A percentile compares a stretch with the other conserved stretches of the same genome.
phyloP scores from a whole-genome alignment of 208 protist species.

The Leishmania arabica region DNA sequence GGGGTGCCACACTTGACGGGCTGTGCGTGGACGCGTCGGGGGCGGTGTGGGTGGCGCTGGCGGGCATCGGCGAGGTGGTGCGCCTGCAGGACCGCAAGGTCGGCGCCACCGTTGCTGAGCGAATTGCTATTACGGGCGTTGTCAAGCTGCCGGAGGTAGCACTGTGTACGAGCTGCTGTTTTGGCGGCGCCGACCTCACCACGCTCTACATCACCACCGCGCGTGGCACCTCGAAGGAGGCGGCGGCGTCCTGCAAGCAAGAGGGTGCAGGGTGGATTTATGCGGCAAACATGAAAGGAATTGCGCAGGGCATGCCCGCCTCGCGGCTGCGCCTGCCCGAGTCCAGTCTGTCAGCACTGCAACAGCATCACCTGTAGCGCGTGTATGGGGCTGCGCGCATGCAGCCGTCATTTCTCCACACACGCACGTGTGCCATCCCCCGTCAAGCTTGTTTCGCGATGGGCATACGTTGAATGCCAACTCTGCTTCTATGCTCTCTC shows the following conservation, averaged over 20 bases:
- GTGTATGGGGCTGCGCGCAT: neutral
- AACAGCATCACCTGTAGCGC: conserved; percentile 1
- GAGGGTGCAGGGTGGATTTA: conserved; percentile 25
- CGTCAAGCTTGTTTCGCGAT: neutral
- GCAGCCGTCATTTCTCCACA: neutral
- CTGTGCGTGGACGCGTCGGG: conserved; percentile 30
- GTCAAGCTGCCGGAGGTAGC: conserved; percentile 19
- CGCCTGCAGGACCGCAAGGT: conserved; percentile 21
- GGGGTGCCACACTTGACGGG: conserved; percentile 27
- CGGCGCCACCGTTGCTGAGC: neutral
- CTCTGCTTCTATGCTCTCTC: too few relatives aligned
- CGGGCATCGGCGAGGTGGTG: conserved; percentile 32
- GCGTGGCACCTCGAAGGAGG: conserved; percentile 22
- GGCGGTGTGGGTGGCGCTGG: conserved; percentile 27
- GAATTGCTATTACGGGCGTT: conserved; percentile 20
- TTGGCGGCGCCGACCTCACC: conserved; percentile 26
- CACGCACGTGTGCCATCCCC: neutral
- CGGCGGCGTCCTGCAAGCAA: conserved; percentile 24
- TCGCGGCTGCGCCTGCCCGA: conserved; percentile 12
- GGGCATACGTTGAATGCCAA: too few relatives aligned
- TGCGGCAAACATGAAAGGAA: conserved; percentile 27
- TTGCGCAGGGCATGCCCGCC: conserved; percentile 24
- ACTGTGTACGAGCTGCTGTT: conserved; percentile 36
- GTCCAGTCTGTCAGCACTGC: neutral
- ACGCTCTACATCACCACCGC: conserved; percentile 41